Evolutionary conservation across 2,329 filamentous ascomycete species (phyloP), one percentile per base, ranked within the genome.

Genomic region (Ophiostoma quercus): DNA sequence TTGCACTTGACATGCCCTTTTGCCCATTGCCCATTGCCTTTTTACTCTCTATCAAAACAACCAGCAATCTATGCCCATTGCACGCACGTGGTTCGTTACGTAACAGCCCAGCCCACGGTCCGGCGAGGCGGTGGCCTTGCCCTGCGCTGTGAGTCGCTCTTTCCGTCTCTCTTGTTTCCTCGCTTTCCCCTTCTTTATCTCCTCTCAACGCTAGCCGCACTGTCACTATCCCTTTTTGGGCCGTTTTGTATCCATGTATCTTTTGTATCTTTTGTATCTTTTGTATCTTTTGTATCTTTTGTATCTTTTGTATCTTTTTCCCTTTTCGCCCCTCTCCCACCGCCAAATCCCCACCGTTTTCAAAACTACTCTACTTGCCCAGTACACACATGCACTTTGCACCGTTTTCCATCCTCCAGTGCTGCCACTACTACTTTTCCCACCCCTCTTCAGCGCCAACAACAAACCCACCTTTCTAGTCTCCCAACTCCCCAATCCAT

Each of bases 21-120:
- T 51, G 16, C 16, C 47, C 19, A 7, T 22, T 22, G 16, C n/a
- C 19, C n/a, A n/a, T 14, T 25, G n/a, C 5, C 4, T 5, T 51
- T 19, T 8, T 34, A 34, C 34, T 34, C 34, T 22, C n/a, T 54
- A 43, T 29, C 41, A 43, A 19, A 19, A 16, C 11, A 11, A n/a
- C 51, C 51, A 25, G n/a, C 57, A 62, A 62, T 62, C 57, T 12
- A 32, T 62, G 57, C 32, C 57, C 57, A 62, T 32, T 7, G 25
- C 22, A 29, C 57, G 37, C 65, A 66, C 65, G 65, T 66, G 65
- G 65, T 66, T 32, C 9, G 39, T 66, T 66, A 66, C 65, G 65
- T 66, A 66, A 65, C 62, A 65, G 62, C 34, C 32, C 62, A 34
- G 32, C 29, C 32, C 22, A 22, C n/a, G 25, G 51, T 62, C 41